Evolutionary conservation across 2,329 filamentous ascomycete genomes (phyloP).

Genomic region (Ceratocystis smalleyi): DNA sequence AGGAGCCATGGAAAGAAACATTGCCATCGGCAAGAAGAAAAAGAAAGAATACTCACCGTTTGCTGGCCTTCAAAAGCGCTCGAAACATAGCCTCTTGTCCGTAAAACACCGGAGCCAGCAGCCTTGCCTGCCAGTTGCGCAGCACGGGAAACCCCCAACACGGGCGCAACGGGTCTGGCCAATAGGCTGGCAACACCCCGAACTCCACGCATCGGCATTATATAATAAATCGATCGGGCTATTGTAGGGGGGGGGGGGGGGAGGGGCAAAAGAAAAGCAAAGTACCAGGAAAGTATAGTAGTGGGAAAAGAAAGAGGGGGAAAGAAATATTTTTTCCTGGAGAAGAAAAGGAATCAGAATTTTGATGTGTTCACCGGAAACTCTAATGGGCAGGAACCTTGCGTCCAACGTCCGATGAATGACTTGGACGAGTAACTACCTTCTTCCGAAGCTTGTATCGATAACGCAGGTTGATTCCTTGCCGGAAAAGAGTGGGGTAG

Average conservation of each 20-base stretch:
- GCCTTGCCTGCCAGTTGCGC: not conserved
- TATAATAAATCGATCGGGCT: not conserved
- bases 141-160: not conserved
- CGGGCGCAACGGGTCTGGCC: constrained; percentile 6
- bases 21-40: not conserved
- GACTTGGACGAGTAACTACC: not conserved
- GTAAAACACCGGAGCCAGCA: not conserved
- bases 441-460: constrained; percentile 3
- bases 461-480: constrained; percentile 2
- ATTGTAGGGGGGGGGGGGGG: too few species aligned
- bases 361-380: not conserved
- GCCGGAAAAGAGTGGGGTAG: constrained; percentile 1
- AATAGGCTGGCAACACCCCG: constrained; percentile 19
- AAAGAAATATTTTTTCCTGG: not conserved
- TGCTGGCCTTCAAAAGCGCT: constrained; percentile 41
- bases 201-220: constrained; percentile 14
- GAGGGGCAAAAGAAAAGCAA: constrained; percentile 1
- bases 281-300: not conserved
- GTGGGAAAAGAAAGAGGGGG: not conserved
- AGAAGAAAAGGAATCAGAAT: not conserved
- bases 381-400: not conserved
- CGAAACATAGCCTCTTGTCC: constrained; percentile 27
- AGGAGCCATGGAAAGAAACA: not conserved
- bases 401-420: not conserved
- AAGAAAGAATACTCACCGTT: constrained; percentile 28